phyloP scores from a whole-genome alignment of 306 rosid species.

The Potentilla sterilis region DNA sequence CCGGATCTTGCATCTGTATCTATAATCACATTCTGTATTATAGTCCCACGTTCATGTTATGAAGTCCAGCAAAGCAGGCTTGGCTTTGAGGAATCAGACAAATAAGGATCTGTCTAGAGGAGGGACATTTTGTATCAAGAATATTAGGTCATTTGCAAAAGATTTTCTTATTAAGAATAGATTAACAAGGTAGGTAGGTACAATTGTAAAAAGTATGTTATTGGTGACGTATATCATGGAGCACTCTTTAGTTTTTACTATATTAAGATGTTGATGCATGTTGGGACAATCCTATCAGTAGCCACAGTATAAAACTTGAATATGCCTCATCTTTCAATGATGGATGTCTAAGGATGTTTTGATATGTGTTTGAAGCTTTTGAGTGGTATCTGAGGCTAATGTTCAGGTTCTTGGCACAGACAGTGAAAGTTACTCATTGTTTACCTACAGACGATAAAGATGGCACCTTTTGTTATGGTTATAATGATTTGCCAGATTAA shows the following conservation, averaged over 20 bases:
- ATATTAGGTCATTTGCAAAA: not conserved
- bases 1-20: not conserved
- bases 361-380: not conserved
- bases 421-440: not conserved
- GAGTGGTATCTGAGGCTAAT: not conserved
- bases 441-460: not conserved
- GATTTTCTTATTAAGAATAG: not conserved
- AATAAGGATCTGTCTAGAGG: not conserved
- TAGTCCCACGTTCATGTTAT: not conserved
- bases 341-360: not conserved
- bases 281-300: not conserved
- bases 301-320: not conserved
- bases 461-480: not conserved
- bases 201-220: not conserved
- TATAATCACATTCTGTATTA: not conserved
- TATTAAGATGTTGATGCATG: not conserved
- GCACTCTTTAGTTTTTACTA: not conserved
- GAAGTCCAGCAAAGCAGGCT: not conserved
- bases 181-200: not conserved
- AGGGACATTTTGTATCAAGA: not conserved
- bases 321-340: not conserved
- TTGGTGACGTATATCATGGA: not conserved
- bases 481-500: not conserved
- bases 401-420: not conserved
- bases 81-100: not conserved